Evolutionary conservation across 2,329 filamentous ascomycete species (phyloP), one percentile per base, ranked within the genome.

Genomic region (Furcasterigmium sp.): DNA sequence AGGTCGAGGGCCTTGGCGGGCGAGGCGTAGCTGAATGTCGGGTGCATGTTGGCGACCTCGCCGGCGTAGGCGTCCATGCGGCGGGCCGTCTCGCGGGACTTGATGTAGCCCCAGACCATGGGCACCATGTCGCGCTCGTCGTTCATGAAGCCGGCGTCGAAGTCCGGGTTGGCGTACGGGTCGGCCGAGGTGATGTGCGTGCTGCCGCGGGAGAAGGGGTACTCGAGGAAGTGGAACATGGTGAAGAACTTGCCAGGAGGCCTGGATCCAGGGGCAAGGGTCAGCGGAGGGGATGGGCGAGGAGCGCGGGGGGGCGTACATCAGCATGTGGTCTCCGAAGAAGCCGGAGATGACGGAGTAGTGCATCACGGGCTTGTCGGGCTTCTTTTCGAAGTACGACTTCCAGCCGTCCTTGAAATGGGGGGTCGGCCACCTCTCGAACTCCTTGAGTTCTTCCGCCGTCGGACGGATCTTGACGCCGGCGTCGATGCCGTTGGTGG

Each of bases 281-380:
- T n/a, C n/a, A n/a, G n/a, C n/a, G n/a, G n/a, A n/a, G n/a, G n/a
- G n/a, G n/a, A n/a, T n/a, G n/a, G n/a, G n/a, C n/a, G n/a, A n/a
- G n/a, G n/a, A n/a, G n/a, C n/a, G n/a, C n/a, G n/a, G n/a, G n/a
- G n/a, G n/a, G n/a, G n/a, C 68, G 56, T 53, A 72, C 74, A 79
- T 75, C 37, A 79, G 61, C 72, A 78, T 79, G 52, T 79, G 76
- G 58, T 80, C 76, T 23, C 76, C 76, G 25, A 79, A 79, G 72
- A 72, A 79, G 49, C 83, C 83, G 14, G 84, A 70, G 56, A 91
- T 89, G 43, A 90, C 78, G 2, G 76, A 84, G 65, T 91, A 91
- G 59, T 91, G 87, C 86, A 91, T 91, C 35, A 91, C 85, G 0
- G 86, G 87, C 73, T 91, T 91, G 64, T 91, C 85, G 1, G 85